Evolutionary conservation across 2,329 filamentous ascomycete species (phyloP).

Genomic region (Orbilia javanica): DNA sequence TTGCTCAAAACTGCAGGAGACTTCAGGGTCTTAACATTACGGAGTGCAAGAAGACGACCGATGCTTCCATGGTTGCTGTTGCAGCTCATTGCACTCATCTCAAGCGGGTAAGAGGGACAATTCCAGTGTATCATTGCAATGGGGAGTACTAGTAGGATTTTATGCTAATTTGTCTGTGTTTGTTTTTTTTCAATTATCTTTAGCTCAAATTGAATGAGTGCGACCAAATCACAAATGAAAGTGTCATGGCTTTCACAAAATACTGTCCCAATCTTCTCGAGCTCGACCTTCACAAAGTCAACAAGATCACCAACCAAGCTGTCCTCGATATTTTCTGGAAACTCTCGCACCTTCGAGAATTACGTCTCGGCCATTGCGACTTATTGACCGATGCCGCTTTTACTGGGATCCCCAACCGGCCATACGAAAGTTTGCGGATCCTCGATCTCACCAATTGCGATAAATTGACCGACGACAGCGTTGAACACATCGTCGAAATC

Average conservation of each 20-base stretch:
- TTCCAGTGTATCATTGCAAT: not conserved
- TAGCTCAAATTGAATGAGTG: slow-evolving; percentile 96
- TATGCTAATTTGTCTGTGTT: too few relatives aligned
- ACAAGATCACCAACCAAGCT: slow-evolving; percentile 82
- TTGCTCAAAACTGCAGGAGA: slow-evolving; percentile 84
- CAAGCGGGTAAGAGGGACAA: slow-evolving; percentile 65
- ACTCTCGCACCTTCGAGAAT: slow-evolving; percentile 86
- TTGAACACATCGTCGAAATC: slow-evolving; percentile 86
- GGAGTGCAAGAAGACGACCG: slow-evolving; percentile 84
- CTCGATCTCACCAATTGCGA: slow-evolving; percentile 91
- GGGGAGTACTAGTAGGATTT: not conserved
- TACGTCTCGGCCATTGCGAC: slow-evolving; percentile 86
- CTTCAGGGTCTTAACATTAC: slow-evolving; percentile 95
- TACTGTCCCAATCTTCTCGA: slow-evolving; percentile 94
- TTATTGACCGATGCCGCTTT: slow-evolving; percentile 91
- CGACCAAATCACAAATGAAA: slow-evolving; percentile 81
- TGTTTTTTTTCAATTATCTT: too few relatives aligned
- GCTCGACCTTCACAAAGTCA: slow-evolving; percentile 92
- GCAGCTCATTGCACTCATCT: slow-evolving; percentile 86
- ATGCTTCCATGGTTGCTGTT: slow-evolving; percentile 83
- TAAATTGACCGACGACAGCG: slow-evolving; percentile 84
- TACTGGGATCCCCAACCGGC: slow-evolving; percentile 75
- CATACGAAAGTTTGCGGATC: slow-evolving; percentile 89
- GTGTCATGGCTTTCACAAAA: slow-evolving; percentile 85
- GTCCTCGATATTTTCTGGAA: slow-evolving; percentile 83